These are phyloP conservation scores for Nicotiana tabacum DNA, from an alignment of 257 asterid genomes.

Conservation along the genomic window DNA sequence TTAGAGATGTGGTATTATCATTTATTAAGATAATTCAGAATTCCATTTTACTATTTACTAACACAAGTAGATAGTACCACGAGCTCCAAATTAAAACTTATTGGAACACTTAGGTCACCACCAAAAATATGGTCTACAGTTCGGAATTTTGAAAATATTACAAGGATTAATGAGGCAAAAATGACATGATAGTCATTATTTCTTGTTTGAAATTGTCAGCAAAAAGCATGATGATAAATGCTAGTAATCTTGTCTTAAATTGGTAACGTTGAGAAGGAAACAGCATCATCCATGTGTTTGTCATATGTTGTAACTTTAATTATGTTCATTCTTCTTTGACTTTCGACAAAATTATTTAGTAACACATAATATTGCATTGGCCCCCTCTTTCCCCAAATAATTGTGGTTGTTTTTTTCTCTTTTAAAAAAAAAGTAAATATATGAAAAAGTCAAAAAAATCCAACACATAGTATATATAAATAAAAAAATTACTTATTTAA, in stretches of 20 bases:
- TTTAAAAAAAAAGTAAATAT: too few species aligned
- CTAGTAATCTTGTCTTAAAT: background rate
- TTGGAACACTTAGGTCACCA: background rate
- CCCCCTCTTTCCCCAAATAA: background rate
- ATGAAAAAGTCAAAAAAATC: too few species aligned
- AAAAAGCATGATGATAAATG: background rate
- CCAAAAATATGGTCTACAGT: background rate
- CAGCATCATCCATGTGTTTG: background rate
- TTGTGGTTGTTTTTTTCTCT: too few species aligned
- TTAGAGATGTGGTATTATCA: background rate
- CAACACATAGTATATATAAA: too few species aligned
- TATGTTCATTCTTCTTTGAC: background rate
- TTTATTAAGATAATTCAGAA: background rate
- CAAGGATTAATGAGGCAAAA: background rate
- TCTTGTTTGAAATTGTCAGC: background rate
- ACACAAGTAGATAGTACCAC: background rate
- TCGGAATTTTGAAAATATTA: background rate
- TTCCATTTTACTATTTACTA: background rate
- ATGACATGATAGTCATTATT: background rate
- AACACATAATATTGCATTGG: constrained; percentile 6
- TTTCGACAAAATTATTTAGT: background rate
- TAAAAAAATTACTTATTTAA: too few species aligned
- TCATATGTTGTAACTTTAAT: background rate
- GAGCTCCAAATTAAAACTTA: background rate
- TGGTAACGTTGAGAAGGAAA: background rate